Conservation (phyloP, 1,139 yeast species). For the Spencermartinsiella ligniputridi region DNA sequence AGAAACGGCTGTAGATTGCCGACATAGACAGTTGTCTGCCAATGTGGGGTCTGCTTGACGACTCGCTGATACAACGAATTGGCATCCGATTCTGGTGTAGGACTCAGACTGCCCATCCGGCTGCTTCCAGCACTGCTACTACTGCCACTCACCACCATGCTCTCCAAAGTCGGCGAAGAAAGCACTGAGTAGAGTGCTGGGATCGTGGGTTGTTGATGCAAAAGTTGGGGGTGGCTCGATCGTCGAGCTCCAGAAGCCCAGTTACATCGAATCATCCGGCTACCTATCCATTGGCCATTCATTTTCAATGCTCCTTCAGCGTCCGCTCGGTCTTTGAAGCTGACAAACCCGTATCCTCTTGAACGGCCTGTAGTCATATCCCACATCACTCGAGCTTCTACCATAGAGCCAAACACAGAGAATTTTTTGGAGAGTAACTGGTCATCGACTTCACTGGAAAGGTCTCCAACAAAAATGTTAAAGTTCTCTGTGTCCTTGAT, state of each 20-base stretch:
- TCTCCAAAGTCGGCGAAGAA: not conserved
- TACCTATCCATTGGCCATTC: conserved; percentile 72
- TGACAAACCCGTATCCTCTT: conserved; percentile 91
- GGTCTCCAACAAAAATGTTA: conserved; percentile 83
- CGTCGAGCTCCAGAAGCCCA: conserved; percentile 74
- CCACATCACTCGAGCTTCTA: conserved; percentile 96
- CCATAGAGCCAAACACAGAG: conserved; percentile 53
- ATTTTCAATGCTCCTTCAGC: conserved; percentile 73
- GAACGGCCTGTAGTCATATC: conserved; percentile 92
- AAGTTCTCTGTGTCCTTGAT: conserved; percentile 48
- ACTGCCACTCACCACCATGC: conserved; percentile 5
- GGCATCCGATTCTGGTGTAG: conserved; percentile 1
- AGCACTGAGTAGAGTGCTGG: conserved; percentile 5
- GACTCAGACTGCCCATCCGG: conserved; percentile 1
- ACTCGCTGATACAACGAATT: conserved; percentile 55
- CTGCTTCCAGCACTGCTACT: conserved; percentile 5
- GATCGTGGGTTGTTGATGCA: conserved; percentile 5
- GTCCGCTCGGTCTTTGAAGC: conserved; percentile 60
- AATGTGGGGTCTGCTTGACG: conserved; percentile 69
- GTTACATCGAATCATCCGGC: conserved; percentile 75
- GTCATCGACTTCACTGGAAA: conserved; percentile 79
- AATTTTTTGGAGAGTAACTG: conserved; percentile 61
- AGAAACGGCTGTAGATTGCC: conserved; percentile 82
- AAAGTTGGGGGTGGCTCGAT: not conserved
- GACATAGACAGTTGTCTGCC: conserved; percentile 86